Evolutionary conservation across 2,329 filamentous ascomycete genomes (phyloP).

Genomic region (Lachnellula suecica): DNA sequence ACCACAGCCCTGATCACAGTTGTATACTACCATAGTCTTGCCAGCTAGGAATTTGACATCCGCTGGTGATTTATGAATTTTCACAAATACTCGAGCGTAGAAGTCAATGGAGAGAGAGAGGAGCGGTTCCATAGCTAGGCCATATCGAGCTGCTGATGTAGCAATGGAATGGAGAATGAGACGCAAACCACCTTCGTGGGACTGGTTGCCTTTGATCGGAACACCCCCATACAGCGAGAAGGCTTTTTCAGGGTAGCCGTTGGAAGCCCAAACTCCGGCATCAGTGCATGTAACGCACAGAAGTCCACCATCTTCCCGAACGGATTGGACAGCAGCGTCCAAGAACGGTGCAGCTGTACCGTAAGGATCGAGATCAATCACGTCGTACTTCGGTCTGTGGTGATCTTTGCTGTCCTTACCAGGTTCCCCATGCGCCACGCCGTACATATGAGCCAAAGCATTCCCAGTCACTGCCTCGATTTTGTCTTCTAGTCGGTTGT

Average conservation of each 20-base stretch:
- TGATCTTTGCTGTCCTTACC: slow-evolving; percentile 27
- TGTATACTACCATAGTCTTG: slow-evolving; percentile 91
- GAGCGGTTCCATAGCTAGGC: slow-evolving; percentile 84
- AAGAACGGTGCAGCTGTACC: slow-evolving; percentile 91
- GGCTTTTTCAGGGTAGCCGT: slow-evolving; percentile 91
- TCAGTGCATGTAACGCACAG: slow-evolving; percentile 97
- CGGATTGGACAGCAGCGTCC: slow-evolving; percentile 83
- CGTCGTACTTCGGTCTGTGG: slow-evolving; percentile 71
- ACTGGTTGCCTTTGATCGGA: slow-evolving; percentile 79
- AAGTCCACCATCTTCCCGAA: slow-evolving; percentile 81
- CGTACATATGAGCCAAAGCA: slow-evolving; percentile 91
- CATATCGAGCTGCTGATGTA: slow-evolving; percentile 78
- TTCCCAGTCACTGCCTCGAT: slow-evolving; percentile 77
- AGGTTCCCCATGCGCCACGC: slow-evolving; percentile 48
- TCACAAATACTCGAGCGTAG: slow-evolving; percentile 87
- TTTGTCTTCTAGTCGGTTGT: slow-evolving; percentile 73
- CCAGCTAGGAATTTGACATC: slow-evolving; percentile 88
- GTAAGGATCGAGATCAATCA: slow-evolving; percentile 95
- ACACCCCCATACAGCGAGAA: slow-evolving; percentile 92
- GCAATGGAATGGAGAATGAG: slow-evolving; percentile 83
- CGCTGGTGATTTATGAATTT: slow-evolving; percentile 74
- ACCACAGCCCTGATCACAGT: slow-evolving; percentile 88
- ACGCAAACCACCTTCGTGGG: slow-evolving; percentile 86
- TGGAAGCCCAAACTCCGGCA: slow-evolving; percentile 90
- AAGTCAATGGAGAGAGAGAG: slow-evolving; percentile 95